Evolutionary conservation across 2,329 filamentous ascomycete species (phyloP), one percentile per base, ranked within the genome.

Genomic region (Venturia nashicola): DNA sequence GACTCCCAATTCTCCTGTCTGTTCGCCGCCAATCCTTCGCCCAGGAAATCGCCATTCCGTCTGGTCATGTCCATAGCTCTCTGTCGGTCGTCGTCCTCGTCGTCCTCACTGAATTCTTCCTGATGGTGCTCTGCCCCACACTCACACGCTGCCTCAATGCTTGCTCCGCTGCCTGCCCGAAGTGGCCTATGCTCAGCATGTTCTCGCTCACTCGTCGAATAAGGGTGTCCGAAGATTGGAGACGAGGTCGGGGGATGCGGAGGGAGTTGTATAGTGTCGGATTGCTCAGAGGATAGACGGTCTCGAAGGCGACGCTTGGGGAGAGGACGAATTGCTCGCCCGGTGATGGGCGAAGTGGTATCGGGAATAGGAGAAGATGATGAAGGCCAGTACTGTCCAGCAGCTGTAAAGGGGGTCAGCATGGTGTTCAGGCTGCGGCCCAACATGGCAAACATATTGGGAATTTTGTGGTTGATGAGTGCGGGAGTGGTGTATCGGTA

Each of bases 321-420:
- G 66, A 99, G 79, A 64, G 94, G 94, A 72, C 91, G 88, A 73
- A 99, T 99, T 66, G 93, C 89, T 75, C 94, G 87, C 73, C 96
- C 90, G 68, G 91, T 91, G 71, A 90, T 81, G 65, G 89, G 85
- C 66, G 91, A 94, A 67, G 86, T 82, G 65, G 88, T 88, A 79
- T 96, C 91, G 68, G 86, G 79, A 71, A 84, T 85, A 36, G 64
- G 62, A 48, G 72, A 73, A n/a, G 51, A 57, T 18, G 51, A 57
- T 8, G 51, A 57, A 57, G 51, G 51, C 51, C 51, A 57, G 51
- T 57, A 57, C n/a, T 57, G 14, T 57, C 51, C 51, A 57, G 51
- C 51, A 57, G 51, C 51, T 57, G 32, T 18, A 57, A 57, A 57
- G 32, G 51, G 51, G 23, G 51, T 57, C 51, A 57, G 51, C 51